phyloP scores from a whole-genome alignment of 2,329 filamentous ascomycete species.

The Sordariomycetes sp. region DNA sequence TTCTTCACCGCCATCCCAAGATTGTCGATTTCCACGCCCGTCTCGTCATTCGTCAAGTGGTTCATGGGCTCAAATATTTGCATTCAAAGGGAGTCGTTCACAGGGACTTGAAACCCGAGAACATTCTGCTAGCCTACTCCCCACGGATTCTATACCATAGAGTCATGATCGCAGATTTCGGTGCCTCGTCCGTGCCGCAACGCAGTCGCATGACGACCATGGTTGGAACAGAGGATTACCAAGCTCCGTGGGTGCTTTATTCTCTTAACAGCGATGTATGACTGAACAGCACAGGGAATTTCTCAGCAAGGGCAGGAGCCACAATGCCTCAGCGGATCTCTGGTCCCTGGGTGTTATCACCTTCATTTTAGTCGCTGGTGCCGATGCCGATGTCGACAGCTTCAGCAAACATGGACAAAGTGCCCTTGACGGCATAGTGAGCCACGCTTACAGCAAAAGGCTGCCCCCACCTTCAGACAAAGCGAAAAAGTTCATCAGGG shows the following conservation, averaged over 20 bases:
- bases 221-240: constrained; percentile 36
- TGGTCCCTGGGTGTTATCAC: constrained; percentile 42
- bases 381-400: constrained; percentile 10
- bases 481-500: constrained; percentile 17
- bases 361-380: constrained; percentile 23
- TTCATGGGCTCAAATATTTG: constrained; percentile 35
- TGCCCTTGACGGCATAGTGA: constrained; percentile 12
- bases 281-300: constrained; percentile 26
- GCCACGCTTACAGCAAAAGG: constrained; percentile 7
- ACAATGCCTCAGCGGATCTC: constrained; percentile 35
- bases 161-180: constrained; percentile 44
- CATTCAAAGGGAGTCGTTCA: constrained; percentile 41
- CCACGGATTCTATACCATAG: constrained; percentile 31
- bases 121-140: constrained; percentile 38
- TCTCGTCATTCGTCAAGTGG: constrained; percentile 37
- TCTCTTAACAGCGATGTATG: neutral
- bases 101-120: constrained; percentile 46
- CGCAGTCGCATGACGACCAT: constrained; percentile 31
- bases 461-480: constrained; percentile 11
- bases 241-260: constrained; percentile 36
- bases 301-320: constrained; percentile 7
- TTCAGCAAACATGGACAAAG: constrained; percentile 17
- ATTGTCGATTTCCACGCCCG: constrained; percentile 31
- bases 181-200: constrained; percentile 32
- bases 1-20: constrained; percentile 24